Conservation (phyloP, 352 stramenopile species). For the Pythium plurisporium region DNA sequence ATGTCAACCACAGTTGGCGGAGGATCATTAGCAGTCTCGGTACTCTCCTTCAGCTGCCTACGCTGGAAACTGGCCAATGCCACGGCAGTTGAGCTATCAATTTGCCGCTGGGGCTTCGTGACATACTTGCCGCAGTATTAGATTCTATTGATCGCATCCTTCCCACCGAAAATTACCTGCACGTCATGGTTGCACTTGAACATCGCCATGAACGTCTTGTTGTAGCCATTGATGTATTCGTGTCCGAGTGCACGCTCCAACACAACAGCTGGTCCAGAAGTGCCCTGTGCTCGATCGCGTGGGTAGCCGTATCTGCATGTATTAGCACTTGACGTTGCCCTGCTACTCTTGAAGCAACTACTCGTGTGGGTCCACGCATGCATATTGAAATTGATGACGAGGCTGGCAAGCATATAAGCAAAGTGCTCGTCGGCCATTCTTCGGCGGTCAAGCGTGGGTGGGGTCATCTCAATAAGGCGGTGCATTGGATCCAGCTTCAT, state of each 20-base stretch:
- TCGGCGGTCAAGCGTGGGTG: background rate
- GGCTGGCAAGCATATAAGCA: background rate
- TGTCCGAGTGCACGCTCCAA: background rate
- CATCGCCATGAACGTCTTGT: background rate
- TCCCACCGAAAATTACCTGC: constrained; percentile 11
- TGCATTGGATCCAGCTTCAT: background rate
- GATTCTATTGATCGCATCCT: constrained; percentile 12
- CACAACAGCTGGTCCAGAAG: background rate
- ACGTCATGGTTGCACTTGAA: constrained; percentile 22
- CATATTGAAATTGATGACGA: constrained; percentile 11
- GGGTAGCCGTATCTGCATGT: constrained; percentile 12
- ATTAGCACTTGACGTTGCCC: background rate
- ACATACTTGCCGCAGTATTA: constrained; percentile 26
- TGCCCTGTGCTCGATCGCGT: background rate
- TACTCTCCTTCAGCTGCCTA: background rate
- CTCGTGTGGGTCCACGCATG: constrained; percentile 13
- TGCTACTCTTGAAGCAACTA: constrained; percentile 18
- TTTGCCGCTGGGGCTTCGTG: constrained; percentile 12
- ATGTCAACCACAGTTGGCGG: background rate
- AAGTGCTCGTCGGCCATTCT: background rate
- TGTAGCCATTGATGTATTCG: constrained; percentile 16
- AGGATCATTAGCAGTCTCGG: background rate
- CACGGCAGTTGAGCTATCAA: constrained; percentile 11
- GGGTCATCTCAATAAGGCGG: constrained; percentile 11
- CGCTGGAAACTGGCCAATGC: constrained; percentile 16